Conservation (phyloP, 768 basidiomycete species). For the Russula griseocarnosa region DNA sequence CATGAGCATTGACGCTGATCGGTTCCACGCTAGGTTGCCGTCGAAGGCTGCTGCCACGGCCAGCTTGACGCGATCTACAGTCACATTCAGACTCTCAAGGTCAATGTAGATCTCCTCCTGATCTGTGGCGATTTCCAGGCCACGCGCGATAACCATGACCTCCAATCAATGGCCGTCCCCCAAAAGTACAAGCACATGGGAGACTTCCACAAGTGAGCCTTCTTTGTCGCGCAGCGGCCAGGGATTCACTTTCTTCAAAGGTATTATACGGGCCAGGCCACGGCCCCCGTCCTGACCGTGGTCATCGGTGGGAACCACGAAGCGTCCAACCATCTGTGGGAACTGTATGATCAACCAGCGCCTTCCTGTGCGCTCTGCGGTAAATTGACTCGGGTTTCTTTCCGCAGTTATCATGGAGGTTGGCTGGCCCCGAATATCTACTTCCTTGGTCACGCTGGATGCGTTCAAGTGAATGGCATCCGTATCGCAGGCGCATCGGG, state of each 20-base stretch:
- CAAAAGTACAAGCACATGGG: slow-evolving; percentile 81
- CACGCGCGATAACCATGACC: slow-evolving; percentile 76
- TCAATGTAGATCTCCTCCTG: slow-evolving; percentile 78
- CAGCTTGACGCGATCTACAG: slow-evolving; percentile 83
- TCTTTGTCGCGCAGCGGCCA: background rate
- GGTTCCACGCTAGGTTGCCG: slow-evolving; percentile 55
- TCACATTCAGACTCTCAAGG: slow-evolving; percentile 56
- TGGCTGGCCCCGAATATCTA: slow-evolving; percentile 98
- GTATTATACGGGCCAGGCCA: slow-evolving; percentile 42
- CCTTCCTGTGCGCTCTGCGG: background rate
- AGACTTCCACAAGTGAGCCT: slow-evolving; percentile 68
- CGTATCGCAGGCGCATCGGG: slow-evolving; percentile 90
- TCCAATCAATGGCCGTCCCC: slow-evolving; percentile 89
- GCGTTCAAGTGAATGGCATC: slow-evolving; percentile 80
- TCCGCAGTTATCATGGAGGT: slow-evolving; percentile 82
- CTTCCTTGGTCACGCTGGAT: slow-evolving; percentile 89
- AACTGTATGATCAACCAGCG: slow-evolving; percentile 56
- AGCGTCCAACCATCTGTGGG: slow-evolving; percentile 95
- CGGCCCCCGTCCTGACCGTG: slow-evolving; percentile 76
- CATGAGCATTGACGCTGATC: background rate
- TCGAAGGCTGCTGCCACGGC: slow-evolving; percentile 96
- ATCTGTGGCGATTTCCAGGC: slow-evolving; percentile 98
- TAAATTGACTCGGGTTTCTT: slow-evolving; percentile 13
- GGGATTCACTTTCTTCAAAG: slow-evolving; percentile 36
- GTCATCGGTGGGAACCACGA: slow-evolving; percentile 99